phyloP scores from a whole-genome alignment of 768 basidiomycete genomes.

The Suillus ampliporus region DNA sequence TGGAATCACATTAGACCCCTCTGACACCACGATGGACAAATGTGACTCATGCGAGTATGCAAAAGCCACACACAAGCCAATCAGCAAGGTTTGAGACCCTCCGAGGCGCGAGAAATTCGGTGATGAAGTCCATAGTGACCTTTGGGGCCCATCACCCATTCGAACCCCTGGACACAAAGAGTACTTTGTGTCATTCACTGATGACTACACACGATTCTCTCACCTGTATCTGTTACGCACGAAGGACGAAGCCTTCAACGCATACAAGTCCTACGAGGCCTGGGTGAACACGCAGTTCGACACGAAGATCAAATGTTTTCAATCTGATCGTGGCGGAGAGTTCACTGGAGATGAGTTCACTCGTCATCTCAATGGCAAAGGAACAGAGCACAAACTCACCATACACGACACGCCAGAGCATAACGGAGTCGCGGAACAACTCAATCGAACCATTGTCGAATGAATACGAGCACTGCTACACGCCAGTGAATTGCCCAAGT shows the following conservation, averaged over 20 bases:
- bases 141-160: conserved; percentile 50
- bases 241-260: conserved; percentile 39
- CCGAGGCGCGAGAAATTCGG: conserved; percentile 38
- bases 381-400: conserved; percentile 45
- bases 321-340: conserved; percentile 51
- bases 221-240: conserved; percentile 33
- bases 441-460: conserved; percentile 45
- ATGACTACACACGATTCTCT: conserved; percentile 29
- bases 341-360: conserved; percentile 44
- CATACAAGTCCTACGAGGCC: conserved; percentile 40
- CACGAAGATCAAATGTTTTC: conserved; percentile 38
- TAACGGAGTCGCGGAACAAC: conserved; percentile 50
- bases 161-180: conserved; percentile 23
- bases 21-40: conserved; percentile 25
- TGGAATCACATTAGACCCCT: conserved; percentile 35
- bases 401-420: conserved; percentile 48
- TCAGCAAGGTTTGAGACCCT: conserved; percentile 27
- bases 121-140: conserved; percentile 44
- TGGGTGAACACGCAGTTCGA: conserved; percentile 38
- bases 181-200: conserved; percentile 36
- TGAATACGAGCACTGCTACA: conserved; percentile 42
- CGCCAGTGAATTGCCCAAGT: conserved; percentile 37
- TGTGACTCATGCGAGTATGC: conserved; percentile 53
- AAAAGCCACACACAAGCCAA: conserved; percentile 43
- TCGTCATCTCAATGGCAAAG: conserved; percentile 36